Conservation (phyloP, 1,284 basidiomycete species). For the Hymenochaete sp. region DNA sequence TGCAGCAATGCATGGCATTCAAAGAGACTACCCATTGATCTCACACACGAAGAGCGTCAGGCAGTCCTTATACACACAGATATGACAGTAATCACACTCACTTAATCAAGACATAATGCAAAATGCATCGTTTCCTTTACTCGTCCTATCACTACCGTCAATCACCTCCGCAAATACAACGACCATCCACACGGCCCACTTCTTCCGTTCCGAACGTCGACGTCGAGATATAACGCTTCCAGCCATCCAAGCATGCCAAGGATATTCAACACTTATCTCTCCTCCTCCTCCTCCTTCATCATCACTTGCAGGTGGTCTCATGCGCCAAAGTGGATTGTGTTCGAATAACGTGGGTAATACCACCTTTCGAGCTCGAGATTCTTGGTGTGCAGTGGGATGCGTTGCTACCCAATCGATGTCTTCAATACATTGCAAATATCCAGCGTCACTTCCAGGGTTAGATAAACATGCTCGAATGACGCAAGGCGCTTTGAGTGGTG, state of each 20-base stretch:
- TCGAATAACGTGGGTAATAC: conserved; percentile 13
- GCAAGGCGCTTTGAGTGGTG: not conserved
- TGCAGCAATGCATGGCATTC: too few species aligned
- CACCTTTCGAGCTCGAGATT: conserved; percentile 11
- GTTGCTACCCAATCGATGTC: conserved; percentile 10
- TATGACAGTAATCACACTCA: too few species aligned
- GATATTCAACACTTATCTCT: conserved; percentile 11
- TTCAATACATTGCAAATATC: conserved; percentile 10
- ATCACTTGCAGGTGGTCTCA: not conserved
- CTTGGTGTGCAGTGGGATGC: conserved; percentile 1
- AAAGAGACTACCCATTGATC: too few species aligned
- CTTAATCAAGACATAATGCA: too few species aligned
- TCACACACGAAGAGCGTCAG: too few species aligned
- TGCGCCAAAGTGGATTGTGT: conserved; percentile 13
- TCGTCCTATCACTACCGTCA: too few species aligned
- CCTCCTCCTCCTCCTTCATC: not conserved
- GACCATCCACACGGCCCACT: conserved; percentile 13
- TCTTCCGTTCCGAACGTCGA: conserved; percentile 2
- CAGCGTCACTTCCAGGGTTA: conserved; percentile 13
- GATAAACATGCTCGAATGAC: conserved; percentile 12
- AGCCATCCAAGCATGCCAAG: conserved; percentile 15
- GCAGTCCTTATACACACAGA: too few species aligned
- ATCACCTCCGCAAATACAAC: conserved; percentile 13
- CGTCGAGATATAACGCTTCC: not conserved
- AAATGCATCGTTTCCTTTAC: too few species aligned